Conservation (phyloP, 192 early-diverging fungal genomes). For the Lunasporangiospora selenospora region DNA sequence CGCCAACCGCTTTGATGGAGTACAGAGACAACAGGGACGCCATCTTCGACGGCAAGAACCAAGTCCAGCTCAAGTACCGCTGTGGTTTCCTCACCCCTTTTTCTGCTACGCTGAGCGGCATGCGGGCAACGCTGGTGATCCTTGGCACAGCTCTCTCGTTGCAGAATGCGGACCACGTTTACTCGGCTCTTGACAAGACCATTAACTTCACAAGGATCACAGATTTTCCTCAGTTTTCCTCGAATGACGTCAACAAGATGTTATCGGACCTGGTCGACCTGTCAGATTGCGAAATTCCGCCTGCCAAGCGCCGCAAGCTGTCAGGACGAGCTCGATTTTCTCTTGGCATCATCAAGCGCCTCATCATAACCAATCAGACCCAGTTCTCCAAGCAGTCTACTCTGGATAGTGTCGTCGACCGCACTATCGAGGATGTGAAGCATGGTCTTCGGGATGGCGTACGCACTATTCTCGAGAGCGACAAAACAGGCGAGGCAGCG, state of each 20-base stretch:
- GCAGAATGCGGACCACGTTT: slow-evolving; percentile 24
- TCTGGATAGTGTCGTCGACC: too few relatives aligned
- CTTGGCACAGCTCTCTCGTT: slow-evolving; percentile 39
- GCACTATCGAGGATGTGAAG: too few relatives aligned
- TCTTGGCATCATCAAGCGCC: background rate
- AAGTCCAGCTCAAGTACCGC: slow-evolving; percentile 1
- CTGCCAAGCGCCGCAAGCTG: background rate
- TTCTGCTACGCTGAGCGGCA: slow-evolving; percentile 7
- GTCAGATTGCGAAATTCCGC: slow-evolving; percentile 1
- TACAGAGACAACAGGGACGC: background rate
- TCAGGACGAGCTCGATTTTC: slow-evolving; percentile 1
- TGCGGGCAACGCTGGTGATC: slow-evolving; percentile 27
- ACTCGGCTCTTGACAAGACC: slow-evolving; percentile 19
- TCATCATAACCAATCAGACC: background rate
- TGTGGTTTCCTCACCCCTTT: slow-evolving; percentile 44
- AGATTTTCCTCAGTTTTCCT: slow-evolving; percentile 3
- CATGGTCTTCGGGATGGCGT: too few relatives aligned
- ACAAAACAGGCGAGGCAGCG: background rate
- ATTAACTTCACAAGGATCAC: slow-evolving; percentile 9
- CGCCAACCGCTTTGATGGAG: background rate
- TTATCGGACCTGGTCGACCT: slow-evolving; percentile 1
- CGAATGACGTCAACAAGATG: slow-evolving; percentile 2
- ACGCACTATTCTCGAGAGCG: background rate
- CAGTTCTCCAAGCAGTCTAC: too few relatives aligned
- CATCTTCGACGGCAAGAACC: background rate